Base-by-base conservation (phyloP, 2,329 filamentous ascomycete genomes). In the Beauveria sp. region DNA sequence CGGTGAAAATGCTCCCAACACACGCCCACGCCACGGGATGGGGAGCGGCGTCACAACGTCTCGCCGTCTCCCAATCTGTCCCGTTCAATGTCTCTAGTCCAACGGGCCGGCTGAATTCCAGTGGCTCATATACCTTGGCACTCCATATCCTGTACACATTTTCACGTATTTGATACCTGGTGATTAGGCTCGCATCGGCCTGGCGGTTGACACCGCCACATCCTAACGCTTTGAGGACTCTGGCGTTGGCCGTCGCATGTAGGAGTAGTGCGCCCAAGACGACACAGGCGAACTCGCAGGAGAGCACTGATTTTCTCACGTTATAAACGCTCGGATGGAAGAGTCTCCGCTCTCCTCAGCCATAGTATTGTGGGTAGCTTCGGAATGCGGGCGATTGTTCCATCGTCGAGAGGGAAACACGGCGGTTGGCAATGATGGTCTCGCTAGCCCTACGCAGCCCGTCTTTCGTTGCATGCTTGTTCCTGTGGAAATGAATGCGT, bases 1-100 rank as follows among this genome's bases (percentile, higher is more conserved):
- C 60, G 60, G 60, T 62, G 60, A 62, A 62, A 56, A 51, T 56
- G 8, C 20, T 24, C 24, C 18, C 43, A n/a, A 55, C 59, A 55
- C 50, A 55, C 43, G 52, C n/a, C 42, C 24, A 61, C 59, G 34
- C 51, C 59, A 43, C 43, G 49, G 49, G 49, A 53, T 53, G 58
- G 58, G 16, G 58, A 24, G 26, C 40, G 48, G 49, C 26, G 40
- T 52, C 46, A 43, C 46, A 46, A 48, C 49, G 48, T 54, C 40
- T 45, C 40, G 34, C 57, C 57, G 40, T 12, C 38, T 42, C 28
- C 40, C 14, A 46, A 48, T 7, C 22, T 38, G 24, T 38, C 38
- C 31, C 46, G 26, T 45, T 20, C 38, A 22, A 31, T 52, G 48
- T 52, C 26, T 46, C 24, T 53, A 28, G 38, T 52, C 38, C 48